phyloP scores from a whole-genome alignment of 805 yeast species.

The Saccharomycopsis vini region DNA sequence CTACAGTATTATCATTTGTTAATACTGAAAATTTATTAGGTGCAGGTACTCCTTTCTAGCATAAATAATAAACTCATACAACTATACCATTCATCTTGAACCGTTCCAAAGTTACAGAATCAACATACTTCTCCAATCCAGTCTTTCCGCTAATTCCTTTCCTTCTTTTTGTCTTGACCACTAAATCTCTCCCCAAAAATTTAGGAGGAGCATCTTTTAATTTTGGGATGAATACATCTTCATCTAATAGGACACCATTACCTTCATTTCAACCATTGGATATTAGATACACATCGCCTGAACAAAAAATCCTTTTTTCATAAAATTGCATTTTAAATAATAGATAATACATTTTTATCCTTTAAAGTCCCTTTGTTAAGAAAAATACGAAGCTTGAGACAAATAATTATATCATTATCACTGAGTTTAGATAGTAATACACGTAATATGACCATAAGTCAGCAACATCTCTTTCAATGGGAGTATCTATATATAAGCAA shows the following conservation, averaged over 20 bases:
- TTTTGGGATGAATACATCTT: conserved; percentile 50
- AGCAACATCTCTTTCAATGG: conserved; percentile 74
- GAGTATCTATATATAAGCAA: conserved; percentile 74
- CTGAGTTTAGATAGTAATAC: conserved; percentile 79
- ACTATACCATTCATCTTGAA: too few species aligned
- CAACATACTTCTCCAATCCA: conserved; percentile 32
- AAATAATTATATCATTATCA: conserved; percentile 57
- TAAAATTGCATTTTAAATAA: conserved; percentile 69
- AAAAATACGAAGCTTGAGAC: conserved; percentile 85
- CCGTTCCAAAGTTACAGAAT: too few species aligned
- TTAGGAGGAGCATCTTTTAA: conserved; percentile 64
- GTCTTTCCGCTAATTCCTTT: conserved; percentile 78
- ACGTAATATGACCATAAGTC: conserved; percentile 83
- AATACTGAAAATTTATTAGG: too few species aligned
- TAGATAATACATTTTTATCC: conserved; percentile 88
- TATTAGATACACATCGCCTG: conserved; percentile 60
- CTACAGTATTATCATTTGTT: too few species aligned
- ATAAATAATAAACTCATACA: too few species aligned
- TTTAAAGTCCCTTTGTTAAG: conserved; percentile 68
- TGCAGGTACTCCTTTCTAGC: too few species aligned
- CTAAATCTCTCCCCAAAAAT: conserved; percentile 79
- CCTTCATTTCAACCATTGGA: conserved; percentile 69
- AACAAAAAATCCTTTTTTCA: conserved; percentile 50
- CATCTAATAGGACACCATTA: conserved; percentile 89
- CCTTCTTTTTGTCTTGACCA: conserved; percentile 78